Evolutionary conservation across 2,329 filamentous ascomycete genomes (phyloP).

Genomic region (Fusarium oligoseptatum): DNA sequence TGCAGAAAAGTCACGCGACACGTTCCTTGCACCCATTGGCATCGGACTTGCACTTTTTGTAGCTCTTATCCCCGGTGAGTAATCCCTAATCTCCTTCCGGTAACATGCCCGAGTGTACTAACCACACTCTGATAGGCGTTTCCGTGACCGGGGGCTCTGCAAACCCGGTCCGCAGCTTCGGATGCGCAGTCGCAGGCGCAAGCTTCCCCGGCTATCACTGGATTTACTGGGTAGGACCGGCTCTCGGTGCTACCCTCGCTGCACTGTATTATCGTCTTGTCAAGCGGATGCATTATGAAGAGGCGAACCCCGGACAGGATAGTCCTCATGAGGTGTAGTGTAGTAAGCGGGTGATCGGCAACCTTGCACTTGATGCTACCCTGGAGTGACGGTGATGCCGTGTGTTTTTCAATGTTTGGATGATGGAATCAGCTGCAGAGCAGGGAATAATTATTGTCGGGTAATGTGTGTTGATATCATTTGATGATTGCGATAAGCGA

Average conservation of each 20-base stretch:
- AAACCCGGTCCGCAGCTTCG: constrained; percentile 62
- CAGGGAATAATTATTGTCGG: background rate
- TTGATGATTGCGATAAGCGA: background rate
- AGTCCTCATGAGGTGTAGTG: constrained; percentile 16
- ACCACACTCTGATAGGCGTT: constrained; percentile 20
- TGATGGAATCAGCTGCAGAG: background rate
- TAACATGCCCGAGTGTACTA: background rate
- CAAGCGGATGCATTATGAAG: constrained; percentile 62
- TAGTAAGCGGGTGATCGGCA: background rate
- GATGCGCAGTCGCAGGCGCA: constrained; percentile 56
- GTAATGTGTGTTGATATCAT: background rate
- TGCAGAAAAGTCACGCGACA: constrained; percentile 77
- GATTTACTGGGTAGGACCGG: constrained; percentile 66
- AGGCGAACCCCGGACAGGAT: constrained; percentile 58
- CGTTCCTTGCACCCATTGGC: constrained; percentile 75
- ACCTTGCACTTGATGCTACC: background rate
- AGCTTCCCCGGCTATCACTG: constrained; percentile 59
- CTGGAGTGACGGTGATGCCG: background rate
- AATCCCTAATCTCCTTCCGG: background rate
- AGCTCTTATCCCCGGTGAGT: constrained; percentile 51
- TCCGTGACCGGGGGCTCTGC: constrained; percentile 56
- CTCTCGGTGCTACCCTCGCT: constrained; percentile 60
- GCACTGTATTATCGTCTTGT: constrained; percentile 61
- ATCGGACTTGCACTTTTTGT: constrained; percentile 78
- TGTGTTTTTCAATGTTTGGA: background rate